These are phyloP conservation scores for Pseudomassariella vexata DNA, from an alignment of 2,329 filamentous ascomycete species.

Conservation along the genomic window DNA sequence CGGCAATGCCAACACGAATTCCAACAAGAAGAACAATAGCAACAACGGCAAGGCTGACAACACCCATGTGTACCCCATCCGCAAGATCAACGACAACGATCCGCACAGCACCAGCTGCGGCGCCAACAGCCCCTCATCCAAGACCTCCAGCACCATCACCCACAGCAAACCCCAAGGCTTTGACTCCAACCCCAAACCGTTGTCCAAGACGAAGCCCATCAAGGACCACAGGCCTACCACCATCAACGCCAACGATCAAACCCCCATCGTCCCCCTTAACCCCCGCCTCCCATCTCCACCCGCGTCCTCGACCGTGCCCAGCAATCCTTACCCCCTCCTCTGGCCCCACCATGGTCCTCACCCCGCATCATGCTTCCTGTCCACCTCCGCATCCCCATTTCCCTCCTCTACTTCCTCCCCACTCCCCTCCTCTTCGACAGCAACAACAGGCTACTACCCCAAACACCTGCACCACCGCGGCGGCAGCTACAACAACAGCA, in stretches of 20 bases:
- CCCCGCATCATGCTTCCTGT: neutral
- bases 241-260: neutral
- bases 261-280: neutral
- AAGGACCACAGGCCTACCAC: neutral
- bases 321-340: neutral
- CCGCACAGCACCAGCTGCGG: neutral
- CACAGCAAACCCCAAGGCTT: constrained; percentile 1
- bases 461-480: too few species aligned
- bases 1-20: too few species aligned
- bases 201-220: too few species aligned
- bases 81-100: too few species aligned
- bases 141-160: neutral
- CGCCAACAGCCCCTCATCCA: neutral
- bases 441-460: too few species aligned
- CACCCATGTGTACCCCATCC: too few species aligned
- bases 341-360: neutral
- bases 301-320: neutral
- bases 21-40: too few species aligned
- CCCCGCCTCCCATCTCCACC: neutral
- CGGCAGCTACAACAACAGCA: constrained; percentile 1
- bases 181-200: neutral
- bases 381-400: neutral
- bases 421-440: constrained; percentile 1
- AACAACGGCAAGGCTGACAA: too few species aligned
- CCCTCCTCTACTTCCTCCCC: constrained; percentile 6